Percentiles rank a stretch among this genome's conserved stretches.
These are phyloP conservation scores for Eucalyptus sideroxylon DNA, from an alignment of 345 rosid genomes.

Conservation along the genomic window DNA sequence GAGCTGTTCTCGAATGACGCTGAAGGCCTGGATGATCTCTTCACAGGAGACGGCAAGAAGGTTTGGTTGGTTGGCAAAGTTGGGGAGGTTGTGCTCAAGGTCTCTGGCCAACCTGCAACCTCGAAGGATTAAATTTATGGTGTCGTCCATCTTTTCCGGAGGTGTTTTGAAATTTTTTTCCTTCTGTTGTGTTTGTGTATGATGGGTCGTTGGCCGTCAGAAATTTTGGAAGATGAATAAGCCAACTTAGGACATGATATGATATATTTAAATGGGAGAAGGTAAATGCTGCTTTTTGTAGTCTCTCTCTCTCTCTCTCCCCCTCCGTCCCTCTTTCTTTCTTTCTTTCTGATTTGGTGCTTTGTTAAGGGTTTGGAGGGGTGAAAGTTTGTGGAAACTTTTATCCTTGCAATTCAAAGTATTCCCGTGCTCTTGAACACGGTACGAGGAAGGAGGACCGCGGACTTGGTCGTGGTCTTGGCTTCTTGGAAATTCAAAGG, in stretches of 20 bases:
- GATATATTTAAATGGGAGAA: not conserved
- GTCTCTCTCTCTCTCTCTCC: not conserved
- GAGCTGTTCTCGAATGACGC: not conserved
- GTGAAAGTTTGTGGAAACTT: not conserved
- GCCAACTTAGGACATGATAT: not conserved
- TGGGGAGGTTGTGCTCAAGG: conserved; percentile 33
- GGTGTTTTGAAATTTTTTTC: not conserved
- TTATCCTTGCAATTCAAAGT: not conserved
- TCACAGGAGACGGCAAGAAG: conserved; percentile 21
- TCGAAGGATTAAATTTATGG: conserved; percentile 5
- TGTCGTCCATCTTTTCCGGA: not conserved
- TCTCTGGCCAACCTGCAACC: conserved; percentile 38
- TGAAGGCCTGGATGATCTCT: conserved; percentile 9
- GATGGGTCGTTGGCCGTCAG: not conserved
- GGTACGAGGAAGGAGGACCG: not conserved
- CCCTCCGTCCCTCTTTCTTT: not conserved
- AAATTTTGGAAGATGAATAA: not conserved
- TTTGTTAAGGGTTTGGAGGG: not conserved
- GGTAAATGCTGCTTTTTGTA: not conserved
- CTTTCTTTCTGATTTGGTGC: not conserved
- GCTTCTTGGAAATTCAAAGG: not conserved
- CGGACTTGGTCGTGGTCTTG: not conserved
- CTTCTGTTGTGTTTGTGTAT: not conserved
- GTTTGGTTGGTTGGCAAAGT: conserved; percentile 10
- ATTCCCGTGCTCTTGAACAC: not conserved